phyloP scores from a whole-genome alignment of 1,139 yeast genomes.

The Kodamaea ohmeri region DNA sequence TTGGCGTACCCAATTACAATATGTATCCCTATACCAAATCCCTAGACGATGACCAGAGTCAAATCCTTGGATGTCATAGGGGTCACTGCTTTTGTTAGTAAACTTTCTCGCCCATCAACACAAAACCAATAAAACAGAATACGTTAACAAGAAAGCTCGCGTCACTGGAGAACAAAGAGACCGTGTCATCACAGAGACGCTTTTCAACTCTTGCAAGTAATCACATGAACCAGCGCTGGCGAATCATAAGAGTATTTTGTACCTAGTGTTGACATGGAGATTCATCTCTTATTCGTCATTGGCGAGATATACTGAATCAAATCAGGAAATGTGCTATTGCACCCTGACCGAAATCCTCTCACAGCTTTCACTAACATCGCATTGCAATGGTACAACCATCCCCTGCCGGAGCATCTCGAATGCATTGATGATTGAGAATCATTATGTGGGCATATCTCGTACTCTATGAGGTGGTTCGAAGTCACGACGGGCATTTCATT shows the following conservation, averaged over 20 bases:
- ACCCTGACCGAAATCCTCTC: background rate
- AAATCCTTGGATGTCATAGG: background rate
- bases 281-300: background rate
- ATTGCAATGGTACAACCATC: background rate
- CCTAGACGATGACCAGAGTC: background rate
- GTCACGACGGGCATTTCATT: background rate
- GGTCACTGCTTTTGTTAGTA: slow-evolving; percentile 6
- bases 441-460: background rate
- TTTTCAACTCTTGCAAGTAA: background rate
- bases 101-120: slow-evolving; percentile 7
- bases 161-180: background rate
- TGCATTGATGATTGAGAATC: background rate
- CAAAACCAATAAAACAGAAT: slow-evolving; percentile 12
- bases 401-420: slow-evolving; percentile 2
- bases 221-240: background rate
- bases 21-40: slow-evolving; percentile 1
- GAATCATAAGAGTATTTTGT: background rate
- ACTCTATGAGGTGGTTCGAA: background rate
- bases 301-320: too few species aligned
- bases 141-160: background rate
- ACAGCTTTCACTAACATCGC: background rate
- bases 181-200: background rate
- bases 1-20: background rate
- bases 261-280: background rate
- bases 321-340: background rate